Conservation (phyloP, 164 flowering plant species). For the Vitis labrusca region DNA sequence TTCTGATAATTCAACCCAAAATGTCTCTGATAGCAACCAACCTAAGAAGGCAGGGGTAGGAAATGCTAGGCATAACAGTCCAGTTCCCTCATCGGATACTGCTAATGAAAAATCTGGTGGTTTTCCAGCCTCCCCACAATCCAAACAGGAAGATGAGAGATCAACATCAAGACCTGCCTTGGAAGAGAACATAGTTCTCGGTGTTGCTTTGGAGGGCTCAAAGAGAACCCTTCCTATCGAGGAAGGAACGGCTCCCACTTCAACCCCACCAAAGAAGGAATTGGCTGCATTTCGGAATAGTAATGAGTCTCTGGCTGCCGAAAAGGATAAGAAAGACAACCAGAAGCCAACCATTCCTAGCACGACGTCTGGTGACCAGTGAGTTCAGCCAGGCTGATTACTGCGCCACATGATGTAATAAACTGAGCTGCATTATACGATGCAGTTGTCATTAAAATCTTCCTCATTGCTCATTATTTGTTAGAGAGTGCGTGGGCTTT, state of each 20-base stretch:
- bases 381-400: constrained; percentile 29
- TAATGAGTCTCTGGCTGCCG: constrained; percentile 32
- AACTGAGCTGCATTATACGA: too few species aligned
- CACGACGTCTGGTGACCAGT: constrained; percentile 28
- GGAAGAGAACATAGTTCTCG: constrained; percentile 69
- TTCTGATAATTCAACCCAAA: constrained; percentile 17
- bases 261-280: constrained; percentile 51
- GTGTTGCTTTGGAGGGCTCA: constrained; percentile 70
- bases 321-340: constrained; percentile 45
- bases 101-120: constrained; percentile 23
- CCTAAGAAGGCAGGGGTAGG: constrained; percentile 28
- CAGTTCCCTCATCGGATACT: constrained; percentile 16
- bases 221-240: constrained; percentile 88
- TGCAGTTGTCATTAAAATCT: too few species aligned
- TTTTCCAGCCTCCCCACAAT: constrained; percentile 9
- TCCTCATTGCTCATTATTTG: too few species aligned
- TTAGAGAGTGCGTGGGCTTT: too few species aligned
- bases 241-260: constrained; percentile 45
- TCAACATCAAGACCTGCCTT: constrained; percentile 33
- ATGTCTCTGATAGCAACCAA: constrained; percentile 27
- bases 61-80: constrained; percentile 18
- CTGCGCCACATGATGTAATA: too few species aligned
- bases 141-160: constrained; percentile 40
- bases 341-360: constrained; percentile 28
- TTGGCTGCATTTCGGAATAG: constrained; percentile 40